These are phyloP conservation scores for Penicillium hordei DNA, from an alignment of 2,329 filamentous ascomycete genomes.

Conservation along the genomic window DNA sequence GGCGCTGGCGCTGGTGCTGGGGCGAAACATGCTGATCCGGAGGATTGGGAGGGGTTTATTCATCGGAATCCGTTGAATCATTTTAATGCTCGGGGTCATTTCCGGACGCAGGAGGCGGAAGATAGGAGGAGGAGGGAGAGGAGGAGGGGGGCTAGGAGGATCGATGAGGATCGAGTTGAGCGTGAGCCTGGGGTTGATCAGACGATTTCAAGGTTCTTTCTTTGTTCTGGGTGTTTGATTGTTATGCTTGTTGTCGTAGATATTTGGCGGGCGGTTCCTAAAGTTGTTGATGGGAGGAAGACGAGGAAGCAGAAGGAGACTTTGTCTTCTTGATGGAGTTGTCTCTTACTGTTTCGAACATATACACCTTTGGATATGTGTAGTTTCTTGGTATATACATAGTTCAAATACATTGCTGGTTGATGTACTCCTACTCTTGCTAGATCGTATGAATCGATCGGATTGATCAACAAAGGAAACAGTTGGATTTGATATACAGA, in stretches of 20 bases:
- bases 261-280: not conserved
- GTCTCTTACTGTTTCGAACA: no score
- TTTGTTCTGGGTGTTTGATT: slow-evolving; percentile 42
- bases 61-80: slow-evolving; percentile 62
- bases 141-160: slow-evolving; percentile 40
- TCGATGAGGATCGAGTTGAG: slow-evolving; percentile 20
- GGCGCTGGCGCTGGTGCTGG: not conserved
- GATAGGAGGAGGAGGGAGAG: slow-evolving; percentile 54
- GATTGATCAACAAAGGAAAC: slow-evolving; percentile 27
- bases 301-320: slow-evolving; percentile 8
- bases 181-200: not conserved
- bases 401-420: slow-evolving; percentile 2
- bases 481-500: slow-evolving; percentile 38
- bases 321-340: not conserved
- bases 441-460: not conserved
- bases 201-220: slow-evolving; percentile 36
- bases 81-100: slow-evolving; percentile 74
- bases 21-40: slow-evolving; percentile 17
- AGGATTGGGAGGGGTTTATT: slow-evolving; percentile 42
- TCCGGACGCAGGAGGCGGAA: slow-evolving; percentile 68
- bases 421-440: not conserved
- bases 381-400: not conserved
- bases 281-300: not conserved
- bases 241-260: slow-evolving; percentile 28
- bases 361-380: not conserved